Evolutionary conservation across 164 flowering plant species (phyloP).

Genomic region (Akebia trifoliata): DNA sequence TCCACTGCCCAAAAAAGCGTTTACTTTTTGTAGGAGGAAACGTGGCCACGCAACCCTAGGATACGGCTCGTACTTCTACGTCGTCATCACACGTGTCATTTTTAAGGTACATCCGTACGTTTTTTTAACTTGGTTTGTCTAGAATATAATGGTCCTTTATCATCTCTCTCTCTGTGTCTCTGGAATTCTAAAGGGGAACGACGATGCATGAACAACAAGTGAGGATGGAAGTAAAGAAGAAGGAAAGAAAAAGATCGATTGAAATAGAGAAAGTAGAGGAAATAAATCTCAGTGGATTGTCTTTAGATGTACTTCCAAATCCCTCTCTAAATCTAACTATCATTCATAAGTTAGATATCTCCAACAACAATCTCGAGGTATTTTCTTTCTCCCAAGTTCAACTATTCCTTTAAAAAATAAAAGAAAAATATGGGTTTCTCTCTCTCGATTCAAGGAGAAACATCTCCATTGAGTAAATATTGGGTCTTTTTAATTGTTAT

Average conservation of each 20-base stretch:
- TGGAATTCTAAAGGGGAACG: neutral
- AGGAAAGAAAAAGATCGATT: constrained; percentile 3
- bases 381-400: neutral
- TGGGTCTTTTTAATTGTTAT: too few relatives aligned
- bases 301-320: constrained; percentile 51
- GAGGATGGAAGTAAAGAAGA: constrained; percentile 11
- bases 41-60: neutral
- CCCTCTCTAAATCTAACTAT: constrained; percentile 47
- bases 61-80: constrained; percentile 6
- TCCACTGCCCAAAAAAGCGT: neutral
- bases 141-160: too few relatives aligned
- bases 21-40: neutral
- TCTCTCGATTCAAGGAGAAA: too few relatives aligned
- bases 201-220: constrained; percentile 23
- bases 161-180: neutral
- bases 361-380: constrained; percentile 82
- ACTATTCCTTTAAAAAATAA: neutral
- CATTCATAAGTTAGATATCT: constrained; percentile 71
- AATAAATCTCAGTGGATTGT: constrained; percentile 71
- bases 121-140: neutral
- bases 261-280: constrained; percentile 37
- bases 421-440: too few relatives aligned
- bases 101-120: constrained; percentile 8
- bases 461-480: too few relatives aligned
- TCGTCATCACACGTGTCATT: neutral